Evolutionary conservation across 805 yeast species (phyloP).

Genomic region (Cephaloascus fragrans): DNA sequence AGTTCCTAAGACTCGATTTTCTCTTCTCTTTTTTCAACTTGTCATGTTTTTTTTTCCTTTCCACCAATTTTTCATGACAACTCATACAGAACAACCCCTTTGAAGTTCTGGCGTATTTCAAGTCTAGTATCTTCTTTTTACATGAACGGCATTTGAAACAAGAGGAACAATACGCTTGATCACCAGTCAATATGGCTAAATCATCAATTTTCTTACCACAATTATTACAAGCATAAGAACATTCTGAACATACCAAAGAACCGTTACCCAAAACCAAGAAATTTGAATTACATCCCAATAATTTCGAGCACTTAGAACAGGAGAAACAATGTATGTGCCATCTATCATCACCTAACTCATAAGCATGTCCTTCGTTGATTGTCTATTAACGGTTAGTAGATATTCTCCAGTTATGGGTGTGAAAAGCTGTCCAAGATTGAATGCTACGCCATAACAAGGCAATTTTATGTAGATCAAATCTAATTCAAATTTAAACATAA

Average conservation of each 20-base stretch:
- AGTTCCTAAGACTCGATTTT: constrained; percentile 6
- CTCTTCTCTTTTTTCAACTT: constrained; percentile 26
- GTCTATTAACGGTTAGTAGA: constrained; percentile 12
- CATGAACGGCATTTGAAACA: constrained; percentile 91
- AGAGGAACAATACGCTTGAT: constrained; percentile 84
- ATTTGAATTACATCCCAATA: constrained; percentile 79
- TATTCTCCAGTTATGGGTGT: neutral
- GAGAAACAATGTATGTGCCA: constrained; percentile 94
- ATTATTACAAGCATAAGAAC: constrained; percentile 83
- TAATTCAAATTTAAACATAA: too few relatives aligned
- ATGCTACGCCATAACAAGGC: too few relatives aligned
- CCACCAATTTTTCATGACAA: constrained; percentile 79
- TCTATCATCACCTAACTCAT: constrained; percentile 85
- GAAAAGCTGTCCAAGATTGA: too few relatives aligned
- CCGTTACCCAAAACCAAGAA: constrained; percentile 92
- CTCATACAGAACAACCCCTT: constrained; percentile 89
- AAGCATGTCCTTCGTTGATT: constrained; percentile 87
- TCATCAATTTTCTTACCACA: constrained; percentile 87
- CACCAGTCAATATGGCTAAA: constrained; percentile 89
- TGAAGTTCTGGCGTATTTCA: constrained; percentile 85
- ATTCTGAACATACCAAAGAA: constrained; percentile 76
- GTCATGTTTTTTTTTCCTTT: constrained; percentile 61
- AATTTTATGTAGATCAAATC: too few relatives aligned
- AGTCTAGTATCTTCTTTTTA: constrained; percentile 74
- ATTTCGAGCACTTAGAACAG: constrained; percentile 74